Percentiles rank a stretch among this genome's conserved stretches.
Evolutionary conservation across 202 grass and related monocot species (phyloP).

Genomic region (Musa balbisiana): DNA sequence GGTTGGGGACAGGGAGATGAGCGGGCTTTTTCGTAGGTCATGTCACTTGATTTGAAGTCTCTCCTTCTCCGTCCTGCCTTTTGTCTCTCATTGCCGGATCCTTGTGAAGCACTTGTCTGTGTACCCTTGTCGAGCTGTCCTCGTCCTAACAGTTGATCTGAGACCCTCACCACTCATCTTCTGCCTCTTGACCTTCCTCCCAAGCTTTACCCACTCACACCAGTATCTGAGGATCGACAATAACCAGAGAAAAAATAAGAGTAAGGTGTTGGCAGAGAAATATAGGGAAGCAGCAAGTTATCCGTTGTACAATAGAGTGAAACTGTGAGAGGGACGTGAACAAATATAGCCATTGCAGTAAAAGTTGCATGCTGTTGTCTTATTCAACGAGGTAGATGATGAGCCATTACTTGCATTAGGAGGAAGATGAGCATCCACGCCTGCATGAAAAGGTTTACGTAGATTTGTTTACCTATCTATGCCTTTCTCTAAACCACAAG

Average conservation of each 20-base stretch:
- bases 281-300: not conserved
- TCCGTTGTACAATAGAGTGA: conserved; percentile 18
- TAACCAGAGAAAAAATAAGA: too few species aligned
- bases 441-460: conserved; percentile 17
- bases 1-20: too few species aligned
- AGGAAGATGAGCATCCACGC: not conserved
- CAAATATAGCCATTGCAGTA: not conserved
- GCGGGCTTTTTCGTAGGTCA: not conserved
- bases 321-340: not conserved
- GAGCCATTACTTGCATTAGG: not conserved
- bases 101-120: not conserved
- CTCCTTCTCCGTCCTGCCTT: conserved; percentile 10
- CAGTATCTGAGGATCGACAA: too few species aligned
- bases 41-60: conserved; percentile 11
- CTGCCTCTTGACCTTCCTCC: not conserved
- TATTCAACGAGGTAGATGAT: not conserved
- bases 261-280: too few species aligned
- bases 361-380: conserved; percentile 11
- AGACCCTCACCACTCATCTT: not conserved
- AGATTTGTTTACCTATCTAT: not conserved
- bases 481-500: not conserved
- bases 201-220: not conserved
- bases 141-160: too few species aligned
- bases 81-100: conserved; percentile 3
- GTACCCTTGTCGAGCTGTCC: too few species aligned